Base-by-base conservation (phyloP, 331 rosid species). In the Acacia pycnantha region DNA sequence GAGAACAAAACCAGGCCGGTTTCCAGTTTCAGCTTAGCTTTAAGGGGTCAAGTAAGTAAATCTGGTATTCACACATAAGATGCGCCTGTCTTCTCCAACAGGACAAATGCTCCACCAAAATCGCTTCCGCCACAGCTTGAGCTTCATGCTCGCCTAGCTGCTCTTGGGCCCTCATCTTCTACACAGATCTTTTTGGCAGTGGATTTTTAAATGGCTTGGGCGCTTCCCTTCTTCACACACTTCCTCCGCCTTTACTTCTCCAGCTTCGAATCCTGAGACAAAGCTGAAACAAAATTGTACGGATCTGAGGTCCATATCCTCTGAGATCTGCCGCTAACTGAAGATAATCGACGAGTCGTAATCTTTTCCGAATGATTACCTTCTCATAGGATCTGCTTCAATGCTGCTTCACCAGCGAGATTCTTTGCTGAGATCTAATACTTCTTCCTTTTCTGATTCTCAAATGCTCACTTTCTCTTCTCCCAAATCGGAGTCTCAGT, bases 381-480 rank as follows among this genome's bases (percentile, higher is more conserved):
- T 22, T 59, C 66, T 59, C 66, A 0, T 24, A 24, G 18, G 66
- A 59, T 83, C 87, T n/a, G 72, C 86, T 15, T 19, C 83, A 77
- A 84, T 84, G 90, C 84, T 87, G 79, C 62, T 86, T 56, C 94
- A 86, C 47, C 89, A 83, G 2, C 81, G 85, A 26, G 79, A 82
- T 58, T 47, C 86, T 68, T 50, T 78, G 31, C 84, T 89, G 82
- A 90, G 97, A 91, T 92, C 97, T 88, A 91, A 81, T 83, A 67
- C 83, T 37, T 31, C 87, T 68, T 76, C 85, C 13, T 81, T 88
- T 61, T 86, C 88, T 67, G 91, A 88, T 81, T 82, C 27, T 11
- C 90, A 91, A 83, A 88, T 94, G 92, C 88, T 96, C 59, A 92
- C 97, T 82, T 96, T 96, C 77, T 90, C 97, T 78, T 83, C 91